Evolutionary conservation across 371 early-diverging fungal genomes (phyloP), one percentile per base, ranked within the genome.

Genomic region (Dichotomocladium elegans): DNA sequence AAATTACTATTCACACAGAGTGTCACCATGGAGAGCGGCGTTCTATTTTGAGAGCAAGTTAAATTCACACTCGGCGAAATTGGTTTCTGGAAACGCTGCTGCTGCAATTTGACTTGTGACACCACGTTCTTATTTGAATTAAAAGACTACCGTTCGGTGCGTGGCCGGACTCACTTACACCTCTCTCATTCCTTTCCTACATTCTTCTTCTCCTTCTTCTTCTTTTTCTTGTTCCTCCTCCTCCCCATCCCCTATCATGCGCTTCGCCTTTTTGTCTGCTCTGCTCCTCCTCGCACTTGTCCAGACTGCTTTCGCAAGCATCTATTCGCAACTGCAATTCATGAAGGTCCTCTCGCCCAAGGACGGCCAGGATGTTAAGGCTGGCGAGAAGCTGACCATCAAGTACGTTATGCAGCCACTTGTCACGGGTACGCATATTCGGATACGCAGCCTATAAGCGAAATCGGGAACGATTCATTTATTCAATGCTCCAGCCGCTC

Each of bases 381-480:
- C 77, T 47, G 77, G 77, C 24, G 41, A 68, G 24, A 50, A 61
- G 12, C 27, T 76, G 24, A 30, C 17, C 4, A 47, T 76, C 40
- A 68, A 76, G 55, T 76, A 76, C 43, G 61, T 68, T 12, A 76
- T 76, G 77, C 77, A 72, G 34, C 77, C 77, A 42, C 64, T 76
- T 45, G 52, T 72, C 41, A 47, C 55, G 41, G 47, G 75, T 75
- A 71, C n/a, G 21, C 21, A 9, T 37, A 60, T 30, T n/a, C n/a
- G n/a, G n/a, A n/a, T n/a, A n/a, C n/a, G n/a, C n/a, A n/a, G n/a
- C n/a, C n/a, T n/a, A n/a, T n/a, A n/a, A n/a, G n/a, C n/a, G n/a
- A n/a, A n/a, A n/a, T n/a, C n/a, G n/a, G n/a, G n/a, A n/a, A n/a
- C n/a, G n/a, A n/a, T n/a, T n/a, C n/a, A n/a, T n/a, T n/a, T n/a